Evolutionary conservation across 2,329 filamentous ascomycete species (phyloP).

Genomic region (Dactylellina parvicollis): DNA sequence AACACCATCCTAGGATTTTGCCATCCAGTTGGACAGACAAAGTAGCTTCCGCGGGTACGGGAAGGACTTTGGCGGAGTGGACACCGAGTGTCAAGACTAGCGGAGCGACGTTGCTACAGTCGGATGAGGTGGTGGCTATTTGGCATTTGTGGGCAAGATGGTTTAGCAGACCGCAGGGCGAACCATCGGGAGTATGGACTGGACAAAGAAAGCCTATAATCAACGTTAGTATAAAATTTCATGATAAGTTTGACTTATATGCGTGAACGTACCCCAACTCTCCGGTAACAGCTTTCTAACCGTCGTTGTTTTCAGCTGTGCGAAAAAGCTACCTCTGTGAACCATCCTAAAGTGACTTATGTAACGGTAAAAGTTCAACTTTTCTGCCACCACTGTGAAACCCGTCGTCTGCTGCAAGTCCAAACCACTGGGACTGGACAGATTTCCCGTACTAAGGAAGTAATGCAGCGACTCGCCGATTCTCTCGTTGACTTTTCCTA

Average conservation of each 20-base stretch:
- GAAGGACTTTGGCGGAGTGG: conserved; percentile 71
- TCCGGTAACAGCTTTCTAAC: conserved; percentile 95
- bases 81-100: conserved; percentile 83
- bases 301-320: conserved; percentile 94
- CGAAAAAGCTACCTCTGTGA: conserved; percentile 98
- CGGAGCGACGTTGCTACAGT: conserved; percentile 78
- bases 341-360: conserved; percentile 99
- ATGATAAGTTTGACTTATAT: background rate
- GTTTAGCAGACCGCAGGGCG: conserved; percentile 92
- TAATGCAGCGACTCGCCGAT: conserved; percentile 89
- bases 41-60: conserved; percentile 81
- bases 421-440: conserved; percentile 87
- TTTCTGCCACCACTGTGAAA: conserved; percentile 96
- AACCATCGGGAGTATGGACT: conserved; percentile 95
- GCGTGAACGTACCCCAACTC: conserved; percentile 76
- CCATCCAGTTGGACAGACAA: conserved; percentile 92
- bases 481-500: conserved; percentile 85
- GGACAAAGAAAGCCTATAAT: conserved; percentile 81
- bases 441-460: conserved; percentile 93
- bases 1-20: conserved; percentile 87
- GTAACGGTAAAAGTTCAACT: conserved; percentile 98
- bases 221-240: background rate
- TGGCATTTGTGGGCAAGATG: conserved; percentile 95
- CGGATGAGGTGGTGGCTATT: conserved; percentile 78
- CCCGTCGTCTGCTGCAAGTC: conserved; percentile 95